Conservation (phyloP, 176 grass and related monocot genomes). For the Panicum miliaceum region DNA sequence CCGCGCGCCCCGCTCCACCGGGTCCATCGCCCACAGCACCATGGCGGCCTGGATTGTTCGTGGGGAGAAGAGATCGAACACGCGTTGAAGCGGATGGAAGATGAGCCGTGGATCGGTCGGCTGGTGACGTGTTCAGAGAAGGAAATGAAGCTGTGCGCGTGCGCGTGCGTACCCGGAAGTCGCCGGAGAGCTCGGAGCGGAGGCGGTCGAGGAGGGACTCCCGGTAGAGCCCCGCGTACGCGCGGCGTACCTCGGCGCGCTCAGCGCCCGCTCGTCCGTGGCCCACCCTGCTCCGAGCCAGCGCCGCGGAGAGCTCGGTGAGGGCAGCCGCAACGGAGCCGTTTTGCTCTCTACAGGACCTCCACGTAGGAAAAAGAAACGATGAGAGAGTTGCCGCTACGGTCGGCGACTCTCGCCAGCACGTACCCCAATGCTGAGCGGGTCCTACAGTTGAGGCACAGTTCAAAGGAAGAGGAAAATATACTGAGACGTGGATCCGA, state of each 20-base stretch:
- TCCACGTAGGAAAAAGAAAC: too few relatives aligned
- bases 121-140: background rate
- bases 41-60: slow-evolving; percentile 42
- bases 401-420: too few relatives aligned
- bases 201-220: slow-evolving; percentile 62
- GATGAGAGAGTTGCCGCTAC: too few relatives aligned
- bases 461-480: too few relatives aligned
- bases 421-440: too few relatives aligned
- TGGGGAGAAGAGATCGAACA: background rate
- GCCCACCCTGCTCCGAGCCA: slow-evolving; percentile 47
- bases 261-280: slow-evolving; percentile 64
- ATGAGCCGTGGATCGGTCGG: background rate
- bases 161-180: slow-evolving; percentile 48
- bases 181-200: slow-evolving; percentile 68
- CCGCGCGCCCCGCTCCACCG: slow-evolving; percentile 75
- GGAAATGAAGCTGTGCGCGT: background rate
- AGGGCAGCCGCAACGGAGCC: too few relatives aligned
- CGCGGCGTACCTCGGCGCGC: slow-evolving; percentile 48
- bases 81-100: background rate
- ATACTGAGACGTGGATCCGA: too few relatives aligned
- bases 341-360: too few relatives aligned
- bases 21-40: slow-evolving; percentile 65
- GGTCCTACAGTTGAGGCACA: too few relatives aligned
- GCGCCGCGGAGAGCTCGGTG: background rate
- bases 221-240: slow-evolving; percentile 56